A percentile compares a stretch with the other conserved stretches of the same genome.
These are phyloP conservation scores for Curvularia hawaiiensis DNA, from an alignment of 2,329 filamentous ascomycete genomes.

Conservation along the genomic window DNA sequence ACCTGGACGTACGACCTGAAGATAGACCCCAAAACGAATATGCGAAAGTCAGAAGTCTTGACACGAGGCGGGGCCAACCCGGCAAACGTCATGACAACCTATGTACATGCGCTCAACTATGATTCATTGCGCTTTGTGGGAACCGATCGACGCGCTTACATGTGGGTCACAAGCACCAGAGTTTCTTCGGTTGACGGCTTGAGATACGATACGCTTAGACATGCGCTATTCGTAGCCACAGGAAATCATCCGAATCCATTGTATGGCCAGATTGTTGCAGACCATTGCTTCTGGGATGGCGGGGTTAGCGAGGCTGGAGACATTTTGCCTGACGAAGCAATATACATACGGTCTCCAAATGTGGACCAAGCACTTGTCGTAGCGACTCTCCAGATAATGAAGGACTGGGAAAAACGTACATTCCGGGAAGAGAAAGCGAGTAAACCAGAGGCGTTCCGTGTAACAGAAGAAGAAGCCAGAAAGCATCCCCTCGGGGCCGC, in stretches of 20 bases:
- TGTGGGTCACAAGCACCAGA: conserved; percentile 39
- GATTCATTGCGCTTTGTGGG: conserved; percentile 40
- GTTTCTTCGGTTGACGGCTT: conserved; percentile 30
- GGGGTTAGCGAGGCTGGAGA: conserved; percentile 24
- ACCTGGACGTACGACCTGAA: conserved; percentile 38
- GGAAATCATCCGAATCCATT: conserved; percentile 33
- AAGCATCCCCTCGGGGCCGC: conserved; percentile 29
- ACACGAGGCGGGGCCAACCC: conserved; percentile 20
- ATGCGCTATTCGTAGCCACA: conserved; percentile 38
- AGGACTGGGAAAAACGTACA: conserved; percentile 41
- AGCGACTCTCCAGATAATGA: conserved; percentile 40
- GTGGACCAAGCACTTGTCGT: conserved; percentile 37
- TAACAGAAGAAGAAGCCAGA: conserved; percentile 29
- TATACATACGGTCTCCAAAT: conserved; percentile 31
- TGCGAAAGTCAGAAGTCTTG: conserved; percentile 36
- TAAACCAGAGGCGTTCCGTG: conserved; percentile 25
- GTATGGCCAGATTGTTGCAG: conserved; percentile 43
- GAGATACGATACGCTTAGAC: conserved; percentile 38
- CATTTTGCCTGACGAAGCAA: conserved; percentile 36
- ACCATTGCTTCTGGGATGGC: conserved; percentile 45
- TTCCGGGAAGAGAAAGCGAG: conserved; percentile 29
- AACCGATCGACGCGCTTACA: conserved; percentile 33
- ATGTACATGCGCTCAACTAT: conserved; percentile 40
- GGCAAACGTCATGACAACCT: conserved; percentile 32
- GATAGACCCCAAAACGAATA: conserved; percentile 26